Evolutionary conservation across 1,139 yeast species (phyloP).

Genomic region (Scheffersomyces parashehatae): DNA sequence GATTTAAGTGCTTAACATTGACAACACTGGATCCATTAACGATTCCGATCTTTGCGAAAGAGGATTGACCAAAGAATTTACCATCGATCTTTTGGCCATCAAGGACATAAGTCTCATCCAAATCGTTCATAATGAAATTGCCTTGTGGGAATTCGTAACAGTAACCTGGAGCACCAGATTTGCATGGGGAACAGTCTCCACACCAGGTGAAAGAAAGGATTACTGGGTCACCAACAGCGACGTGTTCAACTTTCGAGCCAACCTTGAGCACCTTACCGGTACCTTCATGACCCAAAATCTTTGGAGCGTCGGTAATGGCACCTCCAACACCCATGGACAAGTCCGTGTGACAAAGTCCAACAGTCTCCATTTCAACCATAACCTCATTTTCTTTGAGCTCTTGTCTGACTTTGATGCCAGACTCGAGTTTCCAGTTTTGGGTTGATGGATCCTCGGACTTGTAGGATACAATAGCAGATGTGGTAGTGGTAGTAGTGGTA

Average conservation of each 20-base stretch:
- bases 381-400: slow-evolving; percentile 4
- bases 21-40: slow-evolving; percentile 2
- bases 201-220: slow-evolving; percentile 5
- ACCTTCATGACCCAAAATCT: slow-evolving; percentile 6
- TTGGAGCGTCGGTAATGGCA: not conserved
- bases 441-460: slow-evolving; percentile 2
- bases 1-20: slow-evolving; percentile 2
- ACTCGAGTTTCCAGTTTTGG: slow-evolving; percentile 4
- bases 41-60: slow-evolving; percentile 1
- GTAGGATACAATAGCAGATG: slow-evolving; percentile 5
- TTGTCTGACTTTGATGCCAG: slow-evolving; percentile 4
- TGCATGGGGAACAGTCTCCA: slow-evolving; percentile 2
- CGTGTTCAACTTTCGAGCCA: slow-evolving; percentile 2
- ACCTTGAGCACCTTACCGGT: slow-evolving; percentile 4
- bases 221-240: slow-evolving; percentile 4
- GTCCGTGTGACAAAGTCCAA: slow-evolving; percentile 7
- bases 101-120: not conserved
- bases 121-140: slow-evolving; percentile 1
- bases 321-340: not conserved
- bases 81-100: slow-evolving; percentile 1
- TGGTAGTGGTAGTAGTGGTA: not conserved
- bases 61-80: slow-evolving; percentile 7
- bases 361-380: slow-evolving; percentile 5
- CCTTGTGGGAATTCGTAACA: slow-evolving; percentile 1
- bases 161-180: not conserved